Conservation (phyloP, 306 rosid genomes). For the Ormosia emarginata region DNA sequence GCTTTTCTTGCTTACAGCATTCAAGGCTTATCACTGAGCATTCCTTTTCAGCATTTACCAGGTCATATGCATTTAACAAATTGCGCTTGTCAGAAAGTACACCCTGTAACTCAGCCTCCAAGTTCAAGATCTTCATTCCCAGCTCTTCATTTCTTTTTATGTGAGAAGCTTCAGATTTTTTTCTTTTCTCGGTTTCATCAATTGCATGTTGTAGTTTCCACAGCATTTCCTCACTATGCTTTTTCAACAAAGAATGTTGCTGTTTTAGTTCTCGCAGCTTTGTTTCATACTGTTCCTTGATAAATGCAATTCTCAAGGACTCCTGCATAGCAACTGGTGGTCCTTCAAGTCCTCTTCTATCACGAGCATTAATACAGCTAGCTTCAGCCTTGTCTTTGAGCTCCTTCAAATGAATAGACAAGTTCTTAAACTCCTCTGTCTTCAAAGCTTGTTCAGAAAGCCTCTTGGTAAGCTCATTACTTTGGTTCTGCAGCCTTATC, state of each 20-base stretch:
- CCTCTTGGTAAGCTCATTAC: constrained; percentile 58
- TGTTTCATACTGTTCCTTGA: constrained; percentile 94
- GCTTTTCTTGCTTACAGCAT: constrained; percentile 95
- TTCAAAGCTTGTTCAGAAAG: constrained; percentile 85
- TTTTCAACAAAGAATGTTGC: constrained; percentile 73
- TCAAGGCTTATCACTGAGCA: constrained; percentile 88
- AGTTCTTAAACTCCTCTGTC: constrained; percentile 88
- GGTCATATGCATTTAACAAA: constrained; percentile 72
- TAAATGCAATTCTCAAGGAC: constrained; percentile 92
- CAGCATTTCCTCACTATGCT: constrained; percentile 88
- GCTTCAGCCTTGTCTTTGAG: constrained; percentile 87
- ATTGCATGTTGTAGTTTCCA: constrained; percentile 88
- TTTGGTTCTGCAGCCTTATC: constrained; percentile 51
- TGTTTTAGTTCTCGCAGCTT: constrained; percentile 89
- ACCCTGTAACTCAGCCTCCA: constrained; percentile 80
- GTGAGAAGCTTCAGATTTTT: constrained; percentile 71
- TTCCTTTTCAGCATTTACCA: constrained; percentile 89
- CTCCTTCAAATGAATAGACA: constrained; percentile 93
- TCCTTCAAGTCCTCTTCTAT: constrained; percentile 73
- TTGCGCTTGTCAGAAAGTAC: constrained; percentile 82
- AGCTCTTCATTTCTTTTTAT: constrained; percentile 77
- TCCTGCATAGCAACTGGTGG: constrained; percentile 70
- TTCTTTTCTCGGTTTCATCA: constrained; percentile 71
- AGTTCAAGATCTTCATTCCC: constrained; percentile 72
- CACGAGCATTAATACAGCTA: constrained; percentile 57